Evolutionary conservation across 2,329 filamentous ascomycete genomes (phyloP), one percentile per base, ranked within the genome.

Genomic region (Aureobasidium pullulans): DNA sequence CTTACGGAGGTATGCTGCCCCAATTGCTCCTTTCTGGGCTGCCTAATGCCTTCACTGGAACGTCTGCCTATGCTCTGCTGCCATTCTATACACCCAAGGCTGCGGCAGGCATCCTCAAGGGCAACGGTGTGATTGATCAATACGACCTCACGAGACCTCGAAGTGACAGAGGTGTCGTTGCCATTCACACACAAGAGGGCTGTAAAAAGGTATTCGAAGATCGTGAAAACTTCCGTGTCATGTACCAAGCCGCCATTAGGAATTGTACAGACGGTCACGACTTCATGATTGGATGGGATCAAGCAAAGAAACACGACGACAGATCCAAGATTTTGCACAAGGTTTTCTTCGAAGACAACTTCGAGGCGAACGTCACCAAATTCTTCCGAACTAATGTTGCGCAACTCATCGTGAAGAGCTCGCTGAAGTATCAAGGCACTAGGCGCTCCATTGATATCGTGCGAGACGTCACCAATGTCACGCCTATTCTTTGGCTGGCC

Each of bases 391-490:
- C 68, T 1, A 76, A 75, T 37, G 74, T 77, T 13, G 68, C 70
- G 2, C 71, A 67, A 15, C 72, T 79, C 9, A 80, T 81, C 63
- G 70, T 76, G 61, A 69, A 77, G 49, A 75, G 74, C 63, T 79
- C 76, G 0, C 68, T 81, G 15, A 73, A 73, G 46, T 79, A 78
- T 59, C 69, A 71, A n/a, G 75, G 74, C 42, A 69, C 71, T 23
- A 70, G 73, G 44, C 74, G 74, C 37, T 75, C 77, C 1, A 78
- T 81, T 64, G 76, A 81, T 57, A 77, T 80, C 4, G 76, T 89
- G 9, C 81, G 85, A 28, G 85, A 89, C 62, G 81, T 90, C 1
- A 85, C 83, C 29, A 90, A 90, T 67, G 72, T 88, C 29, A 81
- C 79, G 0, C 85, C 86, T 6, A 82, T 85, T 3, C 78, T 83